A percentile compares a stretch with the other conserved stretches of the same genome.
Conservation (phyloP, 2,329 filamentous ascomycete genomes). For the Ophiosphaerella korrae region DNA sequence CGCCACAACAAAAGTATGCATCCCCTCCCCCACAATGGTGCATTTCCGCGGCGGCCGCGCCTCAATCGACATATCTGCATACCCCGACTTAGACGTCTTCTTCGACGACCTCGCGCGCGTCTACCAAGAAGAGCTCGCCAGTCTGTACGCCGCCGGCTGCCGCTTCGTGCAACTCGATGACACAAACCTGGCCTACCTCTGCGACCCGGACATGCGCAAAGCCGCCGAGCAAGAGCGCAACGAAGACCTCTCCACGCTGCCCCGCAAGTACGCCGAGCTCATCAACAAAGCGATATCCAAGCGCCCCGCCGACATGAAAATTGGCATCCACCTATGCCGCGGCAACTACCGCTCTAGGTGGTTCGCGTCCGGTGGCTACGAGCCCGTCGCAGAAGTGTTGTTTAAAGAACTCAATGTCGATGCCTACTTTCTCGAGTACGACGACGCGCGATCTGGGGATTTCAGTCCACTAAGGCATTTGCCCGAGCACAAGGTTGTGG, state of each 20-base stretch:
- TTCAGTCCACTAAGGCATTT: slow-evolving; percentile 61
- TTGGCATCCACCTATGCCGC: slow-evolving; percentile 63
- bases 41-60: slow-evolving; percentile 63
- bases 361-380: slow-evolving; percentile 64
- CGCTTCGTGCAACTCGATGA: slow-evolving; percentile 65
- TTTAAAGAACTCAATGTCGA: slow-evolving; percentile 63
- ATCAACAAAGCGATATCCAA: slow-evolving; percentile 61
- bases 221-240: slow-evolving; percentile 57
- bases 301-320: slow-evolving; percentile 59
- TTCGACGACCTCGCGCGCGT: slow-evolving; percentile 61
- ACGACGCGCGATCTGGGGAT: slow-evolving; percentile 61
- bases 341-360: slow-evolving; percentile 63
- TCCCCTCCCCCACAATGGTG: slow-evolving; percentile 64
- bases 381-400: slow-evolving; percentile 62
- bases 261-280: slow-evolving; percentile 59
- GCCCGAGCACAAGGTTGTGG: slow-evolving; percentile 60
- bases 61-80: slow-evolving; percentile 58
- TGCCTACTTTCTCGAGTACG: slow-evolving; percentile 65
- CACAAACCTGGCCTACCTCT: slow-evolving; percentile 65
- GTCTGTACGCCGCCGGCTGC: slow-evolving; percentile 60
- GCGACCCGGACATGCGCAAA: slow-evolving; percentile 61
- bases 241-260: slow-evolving; percentile 56
- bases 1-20: slow-evolving; percentile 60
- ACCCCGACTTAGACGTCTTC: slow-evolving; percentile 61
- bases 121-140: slow-evolving; percentile 61